Evolutionary conservation across 2,329 filamentous ascomycete species (phyloP), one percentile per base, ranked within the genome.

Genomic region (Aspergillus ruber): DNA sequence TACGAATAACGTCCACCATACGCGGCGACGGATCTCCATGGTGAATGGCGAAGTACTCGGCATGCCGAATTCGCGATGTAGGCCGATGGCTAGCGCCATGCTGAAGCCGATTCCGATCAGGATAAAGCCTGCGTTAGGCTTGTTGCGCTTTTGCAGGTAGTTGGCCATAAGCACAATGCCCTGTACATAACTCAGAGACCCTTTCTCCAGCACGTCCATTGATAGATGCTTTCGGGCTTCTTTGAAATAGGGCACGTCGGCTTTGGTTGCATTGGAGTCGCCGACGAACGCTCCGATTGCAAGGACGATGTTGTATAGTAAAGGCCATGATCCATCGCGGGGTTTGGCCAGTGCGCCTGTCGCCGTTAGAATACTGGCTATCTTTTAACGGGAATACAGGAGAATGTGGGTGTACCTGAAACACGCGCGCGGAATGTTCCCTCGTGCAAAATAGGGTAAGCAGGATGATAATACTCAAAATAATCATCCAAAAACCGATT

Each of bases 1-100:
- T 13, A 56, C 47, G 33, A 54, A 57, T 4, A 57, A 46, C 9
- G 55, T 57, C 55, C 53, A 57, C 55, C 55, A 55, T 1, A 54
- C 56, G 7, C 52, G 54, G 15, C 49, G 52, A 5, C 56, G 51
- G 12, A 54, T 53, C 36, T 52, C 56, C 56, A 58, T 56, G 7
- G 50, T 57, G 39, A 52, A 53, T 0, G 50, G 52, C 6, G 52
- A 54, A 3, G 52, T 56, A 27, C 52, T 57, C 17, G 52, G 54
- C 50, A 51, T 57, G 27, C 49, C 52, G 33, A 56, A 59, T 23
- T 57, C 56, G 9, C 51, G 54, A 41, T 59, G 49, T 36, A 56
- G 25, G 10, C 52, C 51, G 8, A 53, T 52, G 1, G 49, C 50
- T 2, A 56, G 48, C n/a, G 52, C 54, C 52, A 56, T 56, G 35